These are phyloP conservation scores for Pinus taeda DNA, from an alignment of 75 land plant genomes.

Conservation along the genomic window DNA sequence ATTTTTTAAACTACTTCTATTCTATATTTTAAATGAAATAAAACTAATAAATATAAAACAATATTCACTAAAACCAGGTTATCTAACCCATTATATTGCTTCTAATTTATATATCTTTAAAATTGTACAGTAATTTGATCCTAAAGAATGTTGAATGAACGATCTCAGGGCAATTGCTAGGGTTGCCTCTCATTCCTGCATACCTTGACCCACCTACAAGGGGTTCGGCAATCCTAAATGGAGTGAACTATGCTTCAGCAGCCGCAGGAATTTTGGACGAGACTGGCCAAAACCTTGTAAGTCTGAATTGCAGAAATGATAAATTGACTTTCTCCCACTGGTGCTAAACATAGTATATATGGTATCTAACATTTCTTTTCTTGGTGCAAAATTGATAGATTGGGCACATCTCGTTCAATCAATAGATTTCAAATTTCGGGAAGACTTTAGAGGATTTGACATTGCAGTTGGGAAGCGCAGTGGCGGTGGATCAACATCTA, in stretches of 20 bases:
- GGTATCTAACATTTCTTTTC: neutral
- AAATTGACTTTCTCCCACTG: neutral
- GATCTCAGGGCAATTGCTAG: constrained; percentile 40
- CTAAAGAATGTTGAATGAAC: neutral
- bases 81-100: neutral
- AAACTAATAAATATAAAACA: too few species aligned
- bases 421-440: constrained; percentile 55
- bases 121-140: neutral
- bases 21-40: neutral
- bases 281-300: constrained; percentile 48
- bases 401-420: constrained; percentile 42
- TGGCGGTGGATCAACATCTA: constrained; percentile 37
- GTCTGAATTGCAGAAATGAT: neutral
- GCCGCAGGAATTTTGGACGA: constrained; percentile 71
- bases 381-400: constrained; percentile 40
- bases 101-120: neutral
- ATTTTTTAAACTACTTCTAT: neutral
- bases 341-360: neutral
- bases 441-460: constrained; percentile 39
- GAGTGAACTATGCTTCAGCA: constrained; percentile 89
- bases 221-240: constrained; percentile 41
- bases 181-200: constrained; percentile 52
- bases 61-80: too few species aligned
- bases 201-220: constrained; percentile 40
- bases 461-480: constrained; percentile 49